Conservation (phyloP, 1,284 basidiomycete species). For the Naganishia sp. region DNA sequence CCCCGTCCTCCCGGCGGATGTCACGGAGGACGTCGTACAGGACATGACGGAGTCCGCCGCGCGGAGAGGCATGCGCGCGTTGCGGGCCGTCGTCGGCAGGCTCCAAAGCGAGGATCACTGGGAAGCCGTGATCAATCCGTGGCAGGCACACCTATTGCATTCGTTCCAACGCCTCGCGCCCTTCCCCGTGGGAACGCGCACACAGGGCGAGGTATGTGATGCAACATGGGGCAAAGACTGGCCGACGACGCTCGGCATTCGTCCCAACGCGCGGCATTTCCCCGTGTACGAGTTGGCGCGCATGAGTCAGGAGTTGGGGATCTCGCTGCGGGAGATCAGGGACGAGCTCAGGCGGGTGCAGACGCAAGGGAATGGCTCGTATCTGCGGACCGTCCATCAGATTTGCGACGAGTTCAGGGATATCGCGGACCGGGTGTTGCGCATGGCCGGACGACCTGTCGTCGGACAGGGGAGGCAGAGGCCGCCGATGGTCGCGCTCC, state of each 20-base stretch:
- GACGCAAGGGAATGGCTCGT: neutral
- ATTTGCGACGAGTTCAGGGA: neutral
- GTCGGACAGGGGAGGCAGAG: neutral
- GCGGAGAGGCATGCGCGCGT: neutral
- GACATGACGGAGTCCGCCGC: neutral
- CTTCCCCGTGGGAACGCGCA: neutral
- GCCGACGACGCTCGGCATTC: neutral
- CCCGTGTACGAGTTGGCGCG: conserved; percentile 6
- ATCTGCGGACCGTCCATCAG: neutral
- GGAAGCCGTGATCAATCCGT: neutral
- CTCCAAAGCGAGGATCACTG: neutral
- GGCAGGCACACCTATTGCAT: conserved; percentile 1
- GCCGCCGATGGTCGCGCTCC: neutral
- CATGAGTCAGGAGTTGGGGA: neutral
- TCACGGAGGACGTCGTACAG: neutral
- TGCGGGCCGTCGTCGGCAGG: neutral
- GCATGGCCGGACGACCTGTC: neutral
- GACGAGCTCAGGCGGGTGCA: neutral
- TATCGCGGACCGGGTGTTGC: neutral
- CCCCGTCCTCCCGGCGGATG: neutral
- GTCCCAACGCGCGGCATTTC: neutral
- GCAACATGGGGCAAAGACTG: conserved; percentile 5
- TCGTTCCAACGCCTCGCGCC: conserved; percentile 6
- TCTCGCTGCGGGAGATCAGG: neutral
- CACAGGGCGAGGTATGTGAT: neutral